These are phyloP conservation scores for Alternaria alternata DNA, from an alignment of 2,329 filamentous ascomycete species.

Conservation along the genomic window DNA sequence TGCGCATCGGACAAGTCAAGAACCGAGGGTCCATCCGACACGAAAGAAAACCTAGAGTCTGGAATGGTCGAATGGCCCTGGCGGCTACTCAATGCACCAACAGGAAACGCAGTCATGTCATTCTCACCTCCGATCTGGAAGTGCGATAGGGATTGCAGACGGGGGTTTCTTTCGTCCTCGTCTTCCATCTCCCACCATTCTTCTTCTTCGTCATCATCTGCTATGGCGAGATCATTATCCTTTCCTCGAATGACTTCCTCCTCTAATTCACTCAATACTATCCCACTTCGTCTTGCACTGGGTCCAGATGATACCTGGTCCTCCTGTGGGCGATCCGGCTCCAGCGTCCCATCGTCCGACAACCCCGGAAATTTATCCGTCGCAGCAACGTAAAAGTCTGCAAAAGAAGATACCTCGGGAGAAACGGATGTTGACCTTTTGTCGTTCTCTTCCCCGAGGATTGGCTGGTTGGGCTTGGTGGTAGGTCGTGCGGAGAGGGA, in stretches of 20 bases:
- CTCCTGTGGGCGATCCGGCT: too few species aligned
- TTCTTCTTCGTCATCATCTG: background rate
- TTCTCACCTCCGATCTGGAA: background rate
- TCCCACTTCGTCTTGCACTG: background rate
- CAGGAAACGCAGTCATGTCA: background rate
- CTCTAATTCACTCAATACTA: background rate
- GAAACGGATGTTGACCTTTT: background rate
- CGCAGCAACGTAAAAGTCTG: background rate
- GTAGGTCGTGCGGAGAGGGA: too few species aligned
- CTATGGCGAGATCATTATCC: background rate
- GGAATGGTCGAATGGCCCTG: background rate
- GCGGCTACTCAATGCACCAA: background rate
- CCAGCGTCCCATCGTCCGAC: background rate
- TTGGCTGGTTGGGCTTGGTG: too few species aligned
- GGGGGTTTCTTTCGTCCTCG: background rate
- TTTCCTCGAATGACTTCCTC: background rate
- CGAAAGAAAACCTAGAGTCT: background rate
- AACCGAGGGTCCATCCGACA: background rate
- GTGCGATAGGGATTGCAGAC: background rate
- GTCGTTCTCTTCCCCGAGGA: fast-evolving
- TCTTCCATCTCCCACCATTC: background rate
- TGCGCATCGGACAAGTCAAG: background rate
- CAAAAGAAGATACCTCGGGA: background rate
- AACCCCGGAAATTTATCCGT: background rate
- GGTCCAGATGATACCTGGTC: background rate